These are phyloP conservation scores for Calophaca sinica DNA, from an alignment of 306 rosid species.

Conservation along the genomic window DNA sequence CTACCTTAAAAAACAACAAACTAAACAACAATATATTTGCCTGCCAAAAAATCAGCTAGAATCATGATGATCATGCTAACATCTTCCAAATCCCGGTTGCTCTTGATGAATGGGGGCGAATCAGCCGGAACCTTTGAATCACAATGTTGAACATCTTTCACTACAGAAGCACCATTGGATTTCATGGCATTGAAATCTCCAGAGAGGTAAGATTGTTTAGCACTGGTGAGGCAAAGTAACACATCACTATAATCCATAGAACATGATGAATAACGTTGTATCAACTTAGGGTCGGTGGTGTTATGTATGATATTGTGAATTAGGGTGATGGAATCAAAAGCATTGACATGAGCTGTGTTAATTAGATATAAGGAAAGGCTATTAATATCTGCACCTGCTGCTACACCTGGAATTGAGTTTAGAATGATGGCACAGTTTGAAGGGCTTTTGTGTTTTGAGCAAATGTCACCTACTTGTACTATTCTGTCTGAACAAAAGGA, in stretches of 20 bases:
- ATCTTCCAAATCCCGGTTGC: constrained; percentile 36
- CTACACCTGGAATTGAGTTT: constrained; percentile 15
- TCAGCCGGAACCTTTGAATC: constrained; percentile 6
- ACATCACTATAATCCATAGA: neutral
- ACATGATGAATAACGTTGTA: constrained; percentile 15
- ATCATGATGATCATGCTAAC: neutral
- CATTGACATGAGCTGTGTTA: constrained; percentile 17
- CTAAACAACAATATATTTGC: neutral
- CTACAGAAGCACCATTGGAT: neutral
- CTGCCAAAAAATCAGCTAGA: constrained; percentile 15
- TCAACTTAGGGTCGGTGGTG: neutral
- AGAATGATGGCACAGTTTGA: neutral
- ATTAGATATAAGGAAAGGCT: neutral
- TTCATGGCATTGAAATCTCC: neutral
- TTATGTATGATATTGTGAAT: neutral
- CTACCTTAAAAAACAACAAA: neutral
- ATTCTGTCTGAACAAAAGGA: neutral
- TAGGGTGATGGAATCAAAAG: neutral
- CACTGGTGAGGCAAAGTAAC: neutral
- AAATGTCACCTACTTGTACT: constrained; percentile 22
- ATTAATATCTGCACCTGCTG: neutral
- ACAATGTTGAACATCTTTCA: constrained; percentile 30
- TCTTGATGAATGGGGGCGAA: neutral
- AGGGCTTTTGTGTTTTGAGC: constrained; percentile 36
- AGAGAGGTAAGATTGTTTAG: neutral